Conservation (phyloP, 345 rosid species). For the Rubroshorea leprosula region DNA sequence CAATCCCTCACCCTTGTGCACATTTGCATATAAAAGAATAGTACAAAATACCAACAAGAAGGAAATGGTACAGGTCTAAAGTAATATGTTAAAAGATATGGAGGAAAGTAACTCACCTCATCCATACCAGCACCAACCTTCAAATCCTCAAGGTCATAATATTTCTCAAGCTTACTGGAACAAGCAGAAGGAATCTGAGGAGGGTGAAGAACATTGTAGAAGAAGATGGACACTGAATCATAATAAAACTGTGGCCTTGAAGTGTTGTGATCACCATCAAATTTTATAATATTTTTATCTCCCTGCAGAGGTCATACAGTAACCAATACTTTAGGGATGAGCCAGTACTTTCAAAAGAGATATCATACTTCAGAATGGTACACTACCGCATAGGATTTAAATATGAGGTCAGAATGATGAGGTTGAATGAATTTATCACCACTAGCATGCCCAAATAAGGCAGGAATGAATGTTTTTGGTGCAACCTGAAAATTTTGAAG, state of each 20-base stretch:
- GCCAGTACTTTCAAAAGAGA: slow-evolving; percentile 9
- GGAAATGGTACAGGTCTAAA: neutral
- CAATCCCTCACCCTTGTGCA: no score
- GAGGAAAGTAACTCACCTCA: slow-evolving; percentile 43
- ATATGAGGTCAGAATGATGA: slow-evolving; percentile 78
- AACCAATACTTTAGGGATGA: slow-evolving; percentile 6
- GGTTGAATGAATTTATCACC: slow-evolving; percentile 89
- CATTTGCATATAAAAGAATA: neutral
- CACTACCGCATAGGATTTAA: slow-evolving; percentile 63
- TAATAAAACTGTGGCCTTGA: slow-evolving; percentile 88
- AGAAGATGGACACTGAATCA: slow-evolving; percentile 92
- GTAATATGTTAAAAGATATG: slow-evolving; percentile 15
- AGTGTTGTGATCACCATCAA: slow-evolving; percentile 94
- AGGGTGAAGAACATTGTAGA: slow-evolving; percentile 82
- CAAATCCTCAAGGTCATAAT: slow-evolving; percentile 66
- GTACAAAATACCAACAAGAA: neutral
- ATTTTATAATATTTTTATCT: slow-evolving; percentile 87
- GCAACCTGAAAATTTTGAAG: slow-evolving; percentile 51
- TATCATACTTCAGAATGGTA: slow-evolving; percentile 11
- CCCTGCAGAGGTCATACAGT: slow-evolving; percentile 48
- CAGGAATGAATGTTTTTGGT: slow-evolving; percentile 84
- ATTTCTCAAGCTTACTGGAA: slow-evolving; percentile 71
- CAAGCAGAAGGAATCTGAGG: slow-evolving; percentile 51
- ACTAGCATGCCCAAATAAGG: slow-evolving; percentile 85
- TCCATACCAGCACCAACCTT: slow-evolving; percentile 49